Evolutionary conservation across 805 yeast genomes (phyloP).

Genomic region (Starmerella apicola): DNA sequence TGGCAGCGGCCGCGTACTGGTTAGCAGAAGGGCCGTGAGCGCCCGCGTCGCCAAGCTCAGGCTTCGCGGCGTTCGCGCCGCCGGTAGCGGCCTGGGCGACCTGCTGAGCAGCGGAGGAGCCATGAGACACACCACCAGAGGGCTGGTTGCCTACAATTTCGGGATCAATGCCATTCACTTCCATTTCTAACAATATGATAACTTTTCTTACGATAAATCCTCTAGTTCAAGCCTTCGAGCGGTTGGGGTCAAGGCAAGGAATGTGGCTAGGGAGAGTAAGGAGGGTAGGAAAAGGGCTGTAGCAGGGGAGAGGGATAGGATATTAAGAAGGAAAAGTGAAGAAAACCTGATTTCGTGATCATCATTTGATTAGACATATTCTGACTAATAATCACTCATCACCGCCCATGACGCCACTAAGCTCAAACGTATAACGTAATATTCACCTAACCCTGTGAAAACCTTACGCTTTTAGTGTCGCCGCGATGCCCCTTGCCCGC

Average conservation of each 20-base stretch:
- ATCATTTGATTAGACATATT: neutral
- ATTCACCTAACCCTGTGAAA: too few species aligned
- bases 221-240: conserved; percentile 10
- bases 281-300: conserved; percentile 21
- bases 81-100: conserved; percentile 12
- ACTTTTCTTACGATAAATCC: too few species aligned
- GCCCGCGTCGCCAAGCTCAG: conserved; percentile 7
- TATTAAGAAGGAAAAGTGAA: neutral
- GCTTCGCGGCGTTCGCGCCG: neutral
- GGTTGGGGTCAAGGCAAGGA: conserved; percentile 22
- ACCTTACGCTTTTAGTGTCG: too few species aligned
- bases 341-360: neutral
- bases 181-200: conserved; percentile 21
- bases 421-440: too few species aligned
- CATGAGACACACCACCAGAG: conserved; percentile 11
- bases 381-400: neutral
- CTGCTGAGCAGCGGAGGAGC: conserved; percentile 16
- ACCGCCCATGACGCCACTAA: neutral
- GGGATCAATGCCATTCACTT: conserved; percentile 26
- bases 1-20: conserved; percentile 4
- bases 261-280: conserved; percentile 17
- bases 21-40: conserved; percentile 2
- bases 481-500: too few species aligned
- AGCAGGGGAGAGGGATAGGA: conserved; percentile 1
- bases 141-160: conserved; percentile 26